Base-by-base conservation (phyloP, 345 rosid genomes). In the Pistacia vera region DNA sequence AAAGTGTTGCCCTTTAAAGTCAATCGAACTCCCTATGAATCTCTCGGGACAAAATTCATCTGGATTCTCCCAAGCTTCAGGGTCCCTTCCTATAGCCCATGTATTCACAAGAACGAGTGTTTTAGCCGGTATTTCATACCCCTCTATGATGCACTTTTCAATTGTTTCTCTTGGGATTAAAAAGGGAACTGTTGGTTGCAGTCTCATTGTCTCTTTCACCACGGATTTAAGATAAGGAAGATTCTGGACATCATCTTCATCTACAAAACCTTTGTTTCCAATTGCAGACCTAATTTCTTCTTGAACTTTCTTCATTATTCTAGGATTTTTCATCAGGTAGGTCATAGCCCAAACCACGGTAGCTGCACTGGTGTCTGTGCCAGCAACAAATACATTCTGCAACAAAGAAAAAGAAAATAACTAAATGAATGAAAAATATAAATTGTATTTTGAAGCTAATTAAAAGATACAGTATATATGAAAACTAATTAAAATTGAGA, bases 51-150 rank as follows among this genome's bases (percentile, higher is more conserved):
- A 5, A 41, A 83, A 79, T 36, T 72, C 60, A 0, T 79, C 67
- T 0, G 84, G 71, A 1, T 56, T 66, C 3, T 80, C 73, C 86
- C 84, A 76, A 1, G 20, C 72, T 59, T 79, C 79, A 33, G 77
- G 63, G 52, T 81, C 89, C 20, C 83, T 81, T 36, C 86, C 85
- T 11, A 81, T 79, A 6, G 86, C 86, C 77, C 54, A 79, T 3
- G 41, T 58, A 22, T 81, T 83, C 20, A 79, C 79, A 66, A n/a
- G 52, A 72, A 81, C 74, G 11, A 22, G 10, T 8, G 82, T 75
- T 22, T 73, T 79, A 1, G 77, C 59, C 30, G 68, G 57, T 49
- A 85, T 76, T 16, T 69, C 63, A 41, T 80, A 78, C 2, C 84
- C 81, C 18, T 66, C 60, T 5, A 80, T 4, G 0, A 2, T 68